Evolutionary conservation across 1,139 yeast genomes (phyloP).

Genomic region (Diutina siamensis): DNA sequence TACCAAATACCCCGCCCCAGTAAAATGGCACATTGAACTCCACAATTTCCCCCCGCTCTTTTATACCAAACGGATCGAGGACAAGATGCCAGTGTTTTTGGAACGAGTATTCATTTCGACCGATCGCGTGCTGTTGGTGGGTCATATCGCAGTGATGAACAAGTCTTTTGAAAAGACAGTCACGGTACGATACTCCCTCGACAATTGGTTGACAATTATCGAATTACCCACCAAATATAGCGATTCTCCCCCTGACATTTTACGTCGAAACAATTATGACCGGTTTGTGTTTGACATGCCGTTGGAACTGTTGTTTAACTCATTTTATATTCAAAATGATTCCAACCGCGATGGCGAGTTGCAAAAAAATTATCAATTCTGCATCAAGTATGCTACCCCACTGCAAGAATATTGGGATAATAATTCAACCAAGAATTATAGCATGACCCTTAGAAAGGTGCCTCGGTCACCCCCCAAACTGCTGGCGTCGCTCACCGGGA

Average conservation of each 20-base stretch:
- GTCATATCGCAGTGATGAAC: slow-evolving; percentile 66
- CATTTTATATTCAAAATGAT: slow-evolving; percentile 13
- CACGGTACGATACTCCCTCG: slow-evolving; percentile 53
- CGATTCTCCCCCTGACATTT: slow-evolving; percentile 45
- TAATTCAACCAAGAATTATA: slow-evolving; percentile 48
- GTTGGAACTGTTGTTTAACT: slow-evolving; percentile 26
- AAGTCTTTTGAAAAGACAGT: slow-evolving; percentile 53
- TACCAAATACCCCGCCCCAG: slow-evolving; percentile 17
- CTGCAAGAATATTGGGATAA: slow-evolving; percentile 69
- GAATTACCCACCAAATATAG: slow-evolving; percentile 57
- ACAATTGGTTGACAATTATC: slow-evolving; percentile 61
- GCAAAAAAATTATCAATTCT: slow-evolving; percentile 26
- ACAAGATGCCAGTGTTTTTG: slow-evolving; percentile 40
- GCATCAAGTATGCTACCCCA: slow-evolving; percentile 44
- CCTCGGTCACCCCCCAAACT: neutral
- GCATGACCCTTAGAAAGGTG: slow-evolving; percentile 17
- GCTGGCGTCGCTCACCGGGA: neutral
- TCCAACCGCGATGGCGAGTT: neutral
- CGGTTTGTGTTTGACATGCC: slow-evolving; percentile 47
- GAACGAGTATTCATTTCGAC: slow-evolving; percentile 53
- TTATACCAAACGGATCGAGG: slow-evolving; percentile 25
- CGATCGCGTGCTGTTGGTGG: slow-evolving; percentile 47
- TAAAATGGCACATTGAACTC: slow-evolving; percentile 39
- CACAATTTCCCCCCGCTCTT: slow-evolving; percentile 35
- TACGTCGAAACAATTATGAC: slow-evolving; percentile 41